Percentiles rank a stretch among this genome's conserved stretches.
These are phyloP conservation scores for Casuarina cunninghamiana DNA, from an alignment of 306 rosid genomes.

Conservation along the genomic window DNA sequence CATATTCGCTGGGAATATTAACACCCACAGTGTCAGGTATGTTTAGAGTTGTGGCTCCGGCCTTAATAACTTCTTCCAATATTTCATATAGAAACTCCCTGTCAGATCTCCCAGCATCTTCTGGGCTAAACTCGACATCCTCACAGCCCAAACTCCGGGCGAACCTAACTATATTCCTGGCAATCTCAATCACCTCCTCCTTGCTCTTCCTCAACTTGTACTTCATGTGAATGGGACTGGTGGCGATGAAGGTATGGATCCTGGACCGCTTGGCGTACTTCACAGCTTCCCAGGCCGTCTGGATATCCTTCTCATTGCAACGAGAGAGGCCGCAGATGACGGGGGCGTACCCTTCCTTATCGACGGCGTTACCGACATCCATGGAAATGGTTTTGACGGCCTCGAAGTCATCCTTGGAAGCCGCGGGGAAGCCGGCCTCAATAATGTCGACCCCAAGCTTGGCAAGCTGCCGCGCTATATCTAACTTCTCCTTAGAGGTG, in stretches of 20 bases:
- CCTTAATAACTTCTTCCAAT: constrained; percentile 88
- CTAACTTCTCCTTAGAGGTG: constrained; percentile 84
- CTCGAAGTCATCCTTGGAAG: constrained; percentile 80
- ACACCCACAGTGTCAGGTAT: constrained; percentile 97
- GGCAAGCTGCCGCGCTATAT: constrained; percentile 80
- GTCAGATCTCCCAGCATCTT: constrained; percentile 98
- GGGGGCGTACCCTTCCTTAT: constrained; percentile 66
- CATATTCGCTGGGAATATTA: constrained; percentile 66
- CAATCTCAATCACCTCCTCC: constrained; percentile 68
- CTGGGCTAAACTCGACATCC: constrained; percentile 93
- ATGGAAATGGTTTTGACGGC: constrained; percentile 71
- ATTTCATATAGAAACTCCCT: constrained; percentile 81
- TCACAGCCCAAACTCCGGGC: constrained; percentile 87
- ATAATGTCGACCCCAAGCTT: constrained; percentile 92
- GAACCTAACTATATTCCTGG: constrained; percentile 69
- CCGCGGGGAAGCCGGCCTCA: constrained; percentile 91
- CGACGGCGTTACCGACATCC: constrained; percentile 79
- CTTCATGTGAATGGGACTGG: constrained; percentile 87
- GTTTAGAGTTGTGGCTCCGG: constrained; percentile 95
- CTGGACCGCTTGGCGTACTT: constrained; percentile 76
- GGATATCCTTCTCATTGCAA: constrained; percentile 80
- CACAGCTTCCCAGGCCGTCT: constrained; percentile 91
- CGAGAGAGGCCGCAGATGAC: constrained; percentile 88
- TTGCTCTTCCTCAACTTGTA: constrained; percentile 70
- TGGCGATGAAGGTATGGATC: constrained; percentile 88